phyloP scores from a whole-genome alignment of 805 yeast genomes.

The Kluyveromyces starmeri region DNA sequence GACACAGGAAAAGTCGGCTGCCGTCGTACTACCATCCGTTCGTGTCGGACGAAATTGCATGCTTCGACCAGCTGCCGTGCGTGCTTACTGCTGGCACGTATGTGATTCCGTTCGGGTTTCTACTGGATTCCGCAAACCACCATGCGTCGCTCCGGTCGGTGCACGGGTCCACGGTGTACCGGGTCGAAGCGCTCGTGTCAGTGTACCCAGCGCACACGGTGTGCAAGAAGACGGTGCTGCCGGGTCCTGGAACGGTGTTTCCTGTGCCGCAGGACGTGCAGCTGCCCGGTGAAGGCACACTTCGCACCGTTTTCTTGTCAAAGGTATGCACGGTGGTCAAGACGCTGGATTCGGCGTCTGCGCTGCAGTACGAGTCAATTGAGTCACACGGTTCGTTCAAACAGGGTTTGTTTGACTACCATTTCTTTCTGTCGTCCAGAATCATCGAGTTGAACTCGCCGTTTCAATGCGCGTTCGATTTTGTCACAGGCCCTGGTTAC shows the following conservation, averaged over 20 bases:
- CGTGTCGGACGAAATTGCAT: constrained; percentile 5
- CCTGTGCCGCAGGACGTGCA: no score
- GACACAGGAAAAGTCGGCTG: no score
- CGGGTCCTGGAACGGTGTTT: no score
- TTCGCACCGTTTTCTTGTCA: no score
- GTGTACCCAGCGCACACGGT: constrained; percentile 1
- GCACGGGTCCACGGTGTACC: constrained; percentile 12
- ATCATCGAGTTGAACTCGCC: constrained; percentile 7
- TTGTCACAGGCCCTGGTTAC: neutral
- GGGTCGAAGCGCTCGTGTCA: constrained; percentile 7
- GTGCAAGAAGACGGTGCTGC: constrained; percentile 5
- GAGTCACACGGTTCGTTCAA: constrained; percentile 3
- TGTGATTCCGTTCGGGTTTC: constrained; percentile 8
- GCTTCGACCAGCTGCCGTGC: neutral
- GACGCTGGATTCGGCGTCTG: constrained; percentile 3
- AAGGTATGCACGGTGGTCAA: constrained; percentile 3
- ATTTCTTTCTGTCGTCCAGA: constrained; percentile 6
- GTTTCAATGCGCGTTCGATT: constrained; percentile 6
- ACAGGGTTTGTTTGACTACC: constrained; percentile 5
- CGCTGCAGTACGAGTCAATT: constrained; percentile 2
- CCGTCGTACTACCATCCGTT: constrained; percentile 4
- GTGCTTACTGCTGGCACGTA: constrained; percentile 7
- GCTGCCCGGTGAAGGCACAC: no score
- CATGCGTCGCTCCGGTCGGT: constrained; percentile 10
- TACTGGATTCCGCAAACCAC: constrained; percentile 8